Evolutionary conservation across 2,329 filamentous ascomycete species (phyloP).

Genomic region (Tolypocladium amazonense): DNA sequence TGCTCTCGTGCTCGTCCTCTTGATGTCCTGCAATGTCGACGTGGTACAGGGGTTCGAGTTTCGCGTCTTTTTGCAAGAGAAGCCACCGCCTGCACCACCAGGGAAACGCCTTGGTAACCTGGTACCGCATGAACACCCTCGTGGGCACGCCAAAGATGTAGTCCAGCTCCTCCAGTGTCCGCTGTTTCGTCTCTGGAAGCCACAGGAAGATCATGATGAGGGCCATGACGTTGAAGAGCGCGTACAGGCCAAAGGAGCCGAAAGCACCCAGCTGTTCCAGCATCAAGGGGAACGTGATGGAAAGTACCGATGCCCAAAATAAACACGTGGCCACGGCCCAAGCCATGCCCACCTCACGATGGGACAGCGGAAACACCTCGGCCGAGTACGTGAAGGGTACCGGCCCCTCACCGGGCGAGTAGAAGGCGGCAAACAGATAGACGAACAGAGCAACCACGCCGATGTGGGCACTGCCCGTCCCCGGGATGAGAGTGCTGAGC

Average conservation of each 20-base stretch:
- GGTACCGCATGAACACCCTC: constrained; percentile 44
- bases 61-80: constrained; percentile 33
- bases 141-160: constrained; percentile 51
- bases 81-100: constrained; percentile 52
- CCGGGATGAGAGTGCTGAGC: constrained; percentile 41
- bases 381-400: constrained; percentile 60
- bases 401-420: constrained; percentile 47
- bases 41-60: constrained; percentile 31
- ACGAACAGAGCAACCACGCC: constrained; percentile 45
- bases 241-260: constrained; percentile 44
- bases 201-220: constrained; percentile 46
- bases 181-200: constrained; percentile 49
- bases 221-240: constrained; percentile 43
- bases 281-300: constrained; percentile 54
- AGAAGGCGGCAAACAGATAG: constrained; percentile 42
- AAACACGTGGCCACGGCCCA: constrained; percentile 58
- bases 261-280: constrained; percentile 30
- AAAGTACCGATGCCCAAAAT: constrained; percentile 47
- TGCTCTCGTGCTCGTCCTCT: constrained; percentile 12
- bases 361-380: constrained; percentile 60
- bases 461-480: constrained; percentile 17
- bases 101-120: constrained; percentile 43
- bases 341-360: constrained; percentile 62
- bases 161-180: constrained; percentile 45
- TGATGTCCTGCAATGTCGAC: constrained; percentile 25